These are phyloP conservation scores for Phytophthora ramorum DNA, from an alignment of 352 stramenopile species.

Conservation along the genomic window DNA sequence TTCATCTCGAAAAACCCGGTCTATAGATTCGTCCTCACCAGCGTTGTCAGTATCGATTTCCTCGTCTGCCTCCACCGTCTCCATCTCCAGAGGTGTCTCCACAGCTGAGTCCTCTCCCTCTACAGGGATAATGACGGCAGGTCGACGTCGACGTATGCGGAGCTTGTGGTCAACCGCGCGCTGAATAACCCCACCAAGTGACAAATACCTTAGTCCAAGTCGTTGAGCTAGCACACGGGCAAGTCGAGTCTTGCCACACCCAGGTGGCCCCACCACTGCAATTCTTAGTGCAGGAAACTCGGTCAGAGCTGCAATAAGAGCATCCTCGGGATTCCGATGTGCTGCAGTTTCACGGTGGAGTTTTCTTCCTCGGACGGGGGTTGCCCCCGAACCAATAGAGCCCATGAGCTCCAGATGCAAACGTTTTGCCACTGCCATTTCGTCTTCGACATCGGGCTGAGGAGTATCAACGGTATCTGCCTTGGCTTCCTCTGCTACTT, in stretches of 20 bases:
- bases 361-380: slow-evolving; percentile 22
- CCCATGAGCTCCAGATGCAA: slow-evolving; percentile 31
- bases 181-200: slow-evolving; percentile 47
- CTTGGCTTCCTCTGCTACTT: slow-evolving; percentile 12
- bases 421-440: slow-evolving; percentile 13
- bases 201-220: slow-evolving; percentile 61
- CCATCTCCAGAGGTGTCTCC: slow-evolving; percentile 2
- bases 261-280: slow-evolving; percentile 63
- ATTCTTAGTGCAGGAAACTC: slow-evolving; percentile 55
- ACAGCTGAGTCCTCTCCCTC: slow-evolving; percentile 15
- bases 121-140: not conserved
- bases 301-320: slow-evolving; percentile 41
- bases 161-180: slow-evolving; percentile 44
- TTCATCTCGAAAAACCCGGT: slow-evolving; percentile 44
- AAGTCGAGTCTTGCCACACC: slow-evolving; percentile 64
- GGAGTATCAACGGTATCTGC: slow-evolving; percentile 1
- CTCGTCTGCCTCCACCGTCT: slow-evolving; percentile 16
- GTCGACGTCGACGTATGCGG: slow-evolving; percentile 10
- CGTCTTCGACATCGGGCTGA: slow-evolving; percentile 15
- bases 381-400: slow-evolving; percentile 30
- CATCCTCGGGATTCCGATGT: slow-evolving; percentile 55
- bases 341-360: slow-evolving; percentile 27
- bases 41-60: slow-evolving; percentile 2
- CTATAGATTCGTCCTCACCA: slow-evolving; percentile 27
- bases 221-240: slow-evolving; percentile 49